Evolutionary conservation across 805 yeast genomes (phyloP).

Genomic region (Candida stauntonica): DNA sequence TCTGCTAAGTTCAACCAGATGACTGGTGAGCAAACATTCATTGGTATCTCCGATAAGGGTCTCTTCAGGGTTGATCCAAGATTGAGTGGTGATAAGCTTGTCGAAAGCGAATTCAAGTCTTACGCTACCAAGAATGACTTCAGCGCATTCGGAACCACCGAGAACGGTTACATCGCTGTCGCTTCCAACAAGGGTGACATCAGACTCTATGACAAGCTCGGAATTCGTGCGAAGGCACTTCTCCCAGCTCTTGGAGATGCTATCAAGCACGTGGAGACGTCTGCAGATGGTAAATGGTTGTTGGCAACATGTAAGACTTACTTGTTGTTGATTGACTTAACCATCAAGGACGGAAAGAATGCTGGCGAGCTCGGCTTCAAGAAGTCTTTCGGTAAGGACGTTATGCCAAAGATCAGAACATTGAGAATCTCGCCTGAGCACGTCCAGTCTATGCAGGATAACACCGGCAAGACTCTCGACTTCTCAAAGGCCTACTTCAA

Average conservation of each 20-base stretch:
- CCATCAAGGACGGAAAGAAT: conserved; percentile 57
- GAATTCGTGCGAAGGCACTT: conserved; percentile 70
- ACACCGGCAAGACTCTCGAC: conserved; percentile 42
- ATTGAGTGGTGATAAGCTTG: conserved; percentile 52
- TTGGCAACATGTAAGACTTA: conserved; percentile 76
- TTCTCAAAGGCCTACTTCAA: conserved; percentile 80
- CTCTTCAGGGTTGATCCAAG: conserved; percentile 82
- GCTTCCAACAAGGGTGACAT: conserved; percentile 75
- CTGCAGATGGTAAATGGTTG: conserved; percentile 78
- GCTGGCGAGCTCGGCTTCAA: conserved; percentile 59
- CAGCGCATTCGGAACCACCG: conserved; percentile 52
- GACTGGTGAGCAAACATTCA: conserved; percentile 66
- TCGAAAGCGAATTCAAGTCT: conserved; percentile 46
- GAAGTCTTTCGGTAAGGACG: conserved; percentile 57
- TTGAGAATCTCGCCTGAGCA: conserved; percentile 70
- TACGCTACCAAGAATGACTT: conserved; percentile 42
- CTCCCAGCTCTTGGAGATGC: conserved; percentile 83
- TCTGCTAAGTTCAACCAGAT: conserved; percentile 69
- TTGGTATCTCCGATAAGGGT: conserved; percentile 63
- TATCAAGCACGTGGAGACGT: conserved; percentile 60
- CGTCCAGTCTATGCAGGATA: conserved; percentile 52
- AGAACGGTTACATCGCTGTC: conserved; percentile 67
- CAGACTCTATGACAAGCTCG: conserved; percentile 66
- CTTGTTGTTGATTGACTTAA: conserved; percentile 63
- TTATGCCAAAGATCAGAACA: conserved; percentile 65